Evolutionary conservation across 1,139 yeast species (phyloP).

Genomic region (Protomyces inouyei): DNA sequence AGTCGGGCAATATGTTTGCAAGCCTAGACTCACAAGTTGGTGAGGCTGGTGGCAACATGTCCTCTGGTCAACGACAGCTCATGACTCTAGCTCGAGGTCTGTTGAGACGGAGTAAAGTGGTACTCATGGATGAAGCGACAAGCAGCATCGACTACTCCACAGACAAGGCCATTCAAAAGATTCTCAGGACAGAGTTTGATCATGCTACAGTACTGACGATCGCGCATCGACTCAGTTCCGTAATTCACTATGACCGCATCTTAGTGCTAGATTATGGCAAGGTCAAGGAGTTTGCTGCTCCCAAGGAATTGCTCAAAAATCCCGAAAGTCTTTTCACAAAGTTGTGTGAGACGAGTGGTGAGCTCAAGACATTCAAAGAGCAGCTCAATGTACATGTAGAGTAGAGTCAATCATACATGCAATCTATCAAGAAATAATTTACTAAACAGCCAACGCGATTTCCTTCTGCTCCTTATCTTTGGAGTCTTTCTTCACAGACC

Average conservation of each 20-base stretch:
- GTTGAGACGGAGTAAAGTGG: slow-evolving; percentile 76
- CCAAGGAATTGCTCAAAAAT: slow-evolving; percentile 54
- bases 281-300: slow-evolving; percentile 83
- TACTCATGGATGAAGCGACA: slow-evolving; percentile 90
- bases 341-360: slow-evolving; percentile 56
- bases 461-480: neutral
- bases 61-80: slow-evolving; percentile 94
- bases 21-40: slow-evolving; percentile 62
- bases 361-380: slow-evolving; percentile 21
- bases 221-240: slow-evolving; percentile 90
- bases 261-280: slow-evolving; percentile 90
- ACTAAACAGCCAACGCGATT: neutral
- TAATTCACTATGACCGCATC: slow-evolving; percentile 87
- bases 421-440: neutral
- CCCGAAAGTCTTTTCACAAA: slow-evolving; percentile 51
- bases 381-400: slow-evolving; percentile 4
- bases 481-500: slow-evolving; percentile 5
- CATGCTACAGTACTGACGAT: slow-evolving; percentile 82
- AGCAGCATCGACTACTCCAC: slow-evolving; percentile 93
- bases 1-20: slow-evolving; percentile 62
- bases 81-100: slow-evolving; percentile 89
- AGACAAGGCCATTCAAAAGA: slow-evolving; percentile 82
- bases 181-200: slow-evolving; percentile 82
- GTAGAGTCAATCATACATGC: neutral
- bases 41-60: slow-evolving; percentile 87